A percentile compares a stretch with the other conserved stretches of the same genome.
Conservation (phyloP, 2,329 filamentous ascomycete species). For the Ophiosphaerella narmari region DNA sequence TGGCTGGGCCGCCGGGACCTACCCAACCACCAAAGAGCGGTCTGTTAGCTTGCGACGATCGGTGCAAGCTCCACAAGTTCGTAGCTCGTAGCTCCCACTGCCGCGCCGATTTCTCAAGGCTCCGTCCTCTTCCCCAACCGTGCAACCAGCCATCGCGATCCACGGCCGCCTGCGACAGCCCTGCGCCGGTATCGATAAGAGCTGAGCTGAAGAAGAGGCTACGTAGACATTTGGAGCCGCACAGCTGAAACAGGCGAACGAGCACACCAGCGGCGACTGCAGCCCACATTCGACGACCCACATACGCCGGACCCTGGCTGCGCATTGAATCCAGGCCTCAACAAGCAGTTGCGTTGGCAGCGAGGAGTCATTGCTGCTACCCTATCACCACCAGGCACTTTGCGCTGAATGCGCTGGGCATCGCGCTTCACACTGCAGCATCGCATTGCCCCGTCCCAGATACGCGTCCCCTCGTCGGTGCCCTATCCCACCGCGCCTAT, state of each 20-base stretch:
- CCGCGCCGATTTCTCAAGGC: constrained; percentile 7
- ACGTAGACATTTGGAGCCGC: neutral
- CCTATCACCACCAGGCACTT: neutral
- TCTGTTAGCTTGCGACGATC: constrained; percentile 25
- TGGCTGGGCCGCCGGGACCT: constrained; percentile 4
- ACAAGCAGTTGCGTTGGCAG: constrained; percentile 2
- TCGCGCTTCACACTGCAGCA: constrained; percentile 17
- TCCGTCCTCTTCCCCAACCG: constrained; percentile 19
- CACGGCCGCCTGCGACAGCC: neutral
- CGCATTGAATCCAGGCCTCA: constrained; percentile 1
- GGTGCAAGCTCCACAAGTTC: constrained; percentile 33
- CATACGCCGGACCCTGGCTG: neutral
- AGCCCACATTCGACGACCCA: constrained; percentile 5
- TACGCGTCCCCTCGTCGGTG: constrained; percentile 8
- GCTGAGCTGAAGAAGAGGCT: neutral
- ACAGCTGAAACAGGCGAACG: neutral
- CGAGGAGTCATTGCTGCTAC: constrained; percentile 6
- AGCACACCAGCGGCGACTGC: neutral
- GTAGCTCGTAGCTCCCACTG: constrained; percentile 30
- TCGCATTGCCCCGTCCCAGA: constrained; percentile 17
- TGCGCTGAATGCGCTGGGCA: constrained; percentile 23
- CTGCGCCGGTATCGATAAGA: neutral
- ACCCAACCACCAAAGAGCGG: constrained; percentile 22
- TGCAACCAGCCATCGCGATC: constrained; percentile 6
- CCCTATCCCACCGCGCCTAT: constrained; percentile 6